Evolutionary conservation across 805 yeast species (phyloP).

Genomic region (Candida dajiaensis): DNA sequence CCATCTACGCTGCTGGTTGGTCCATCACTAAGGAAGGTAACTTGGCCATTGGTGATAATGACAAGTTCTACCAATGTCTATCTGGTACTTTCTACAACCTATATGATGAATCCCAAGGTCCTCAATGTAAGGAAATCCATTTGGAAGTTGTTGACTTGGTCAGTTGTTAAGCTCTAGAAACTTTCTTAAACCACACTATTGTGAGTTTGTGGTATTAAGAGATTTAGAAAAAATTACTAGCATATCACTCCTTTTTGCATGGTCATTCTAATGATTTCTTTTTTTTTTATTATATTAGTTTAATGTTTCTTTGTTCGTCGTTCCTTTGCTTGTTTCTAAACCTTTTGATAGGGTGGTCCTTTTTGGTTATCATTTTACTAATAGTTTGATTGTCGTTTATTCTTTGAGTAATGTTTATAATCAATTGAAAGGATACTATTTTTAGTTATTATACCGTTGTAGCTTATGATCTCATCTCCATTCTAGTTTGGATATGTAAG

Average conservation of each 20-base stretch:
- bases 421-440: no score
- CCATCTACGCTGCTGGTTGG: conserved; percentile 70
- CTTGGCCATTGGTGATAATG: conserved; percentile 57
- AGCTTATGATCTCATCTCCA: no score
- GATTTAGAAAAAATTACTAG: not conserved
- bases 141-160: conserved; percentile 53
- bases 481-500: no score
- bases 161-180: conserved; percentile 43
- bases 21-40: conserved; percentile 44
- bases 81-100: conserved; percentile 77
- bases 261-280: not conserved
- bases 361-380: no score
- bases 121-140: conserved; percentile 57
- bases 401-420: no score
- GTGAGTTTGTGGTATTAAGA: not conserved
- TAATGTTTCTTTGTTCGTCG: not conserved
- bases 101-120: conserved; percentile 58
- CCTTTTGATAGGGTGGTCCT: no score
- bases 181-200: no score
- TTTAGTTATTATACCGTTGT: no score
- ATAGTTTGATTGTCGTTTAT: no score
- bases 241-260: not conserved
- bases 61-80: conserved; percentile 64
- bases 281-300: no score
- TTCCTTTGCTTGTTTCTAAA: not conserved